A percentile compares a stretch with the other conserved stretches of the same genome.
phyloP scores from a whole-genome alignment of 1,139 yeast genomes.

The Casaregolazyma lundiana region DNA sequence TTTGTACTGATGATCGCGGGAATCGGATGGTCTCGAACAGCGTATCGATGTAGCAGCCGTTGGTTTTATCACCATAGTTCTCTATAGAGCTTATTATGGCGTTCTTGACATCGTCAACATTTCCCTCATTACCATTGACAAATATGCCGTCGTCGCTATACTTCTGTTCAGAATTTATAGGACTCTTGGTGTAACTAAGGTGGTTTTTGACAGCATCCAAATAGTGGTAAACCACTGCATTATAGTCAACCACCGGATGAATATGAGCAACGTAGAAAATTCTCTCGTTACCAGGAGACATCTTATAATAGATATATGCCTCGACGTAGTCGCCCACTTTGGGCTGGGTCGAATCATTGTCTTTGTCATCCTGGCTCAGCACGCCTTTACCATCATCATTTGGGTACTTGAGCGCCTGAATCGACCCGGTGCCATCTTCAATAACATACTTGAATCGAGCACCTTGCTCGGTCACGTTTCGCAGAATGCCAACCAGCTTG shows the following conservation, averaged over 20 bases:
- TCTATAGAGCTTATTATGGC: slow-evolving; percentile 11
- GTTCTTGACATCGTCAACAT: slow-evolving; percentile 1
- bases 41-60: slow-evolving; percentile 10
- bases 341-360: slow-evolving; percentile 16
- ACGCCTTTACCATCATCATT: slow-evolving; percentile 26
- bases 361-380: slow-evolving; percentile 22
- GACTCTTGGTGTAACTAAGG: slow-evolving; percentile 24
- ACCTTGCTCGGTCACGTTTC: slow-evolving; percentile 54
- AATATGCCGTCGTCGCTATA: slow-evolving; percentile 17
- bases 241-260: slow-evolving; percentile 59
- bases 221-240: slow-evolving; percentile 73
- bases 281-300: slow-evolving; percentile 57
- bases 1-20: slow-evolving; percentile 14
- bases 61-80: slow-evolving; percentile 5
- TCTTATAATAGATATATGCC: slow-evolving; percentile 68
- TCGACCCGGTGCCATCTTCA: slow-evolving; percentile 83
- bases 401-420: slow-evolving; percentile 47
- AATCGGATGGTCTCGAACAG: slow-evolving; percentile 19
- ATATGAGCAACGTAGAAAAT: slow-evolving; percentile 62
- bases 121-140: slow-evolving; percentile 13
- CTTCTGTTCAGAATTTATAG: neutral
- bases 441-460: slow-evolving; percentile 51
- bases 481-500: slow-evolving; percentile 60
- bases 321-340: slow-evolving; percentile 52
- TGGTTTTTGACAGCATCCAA: slow-evolving; percentile 67